Conservation (phyloP, 1,284 basidiomycete species). For the Macrocybe sp. region DNA sequence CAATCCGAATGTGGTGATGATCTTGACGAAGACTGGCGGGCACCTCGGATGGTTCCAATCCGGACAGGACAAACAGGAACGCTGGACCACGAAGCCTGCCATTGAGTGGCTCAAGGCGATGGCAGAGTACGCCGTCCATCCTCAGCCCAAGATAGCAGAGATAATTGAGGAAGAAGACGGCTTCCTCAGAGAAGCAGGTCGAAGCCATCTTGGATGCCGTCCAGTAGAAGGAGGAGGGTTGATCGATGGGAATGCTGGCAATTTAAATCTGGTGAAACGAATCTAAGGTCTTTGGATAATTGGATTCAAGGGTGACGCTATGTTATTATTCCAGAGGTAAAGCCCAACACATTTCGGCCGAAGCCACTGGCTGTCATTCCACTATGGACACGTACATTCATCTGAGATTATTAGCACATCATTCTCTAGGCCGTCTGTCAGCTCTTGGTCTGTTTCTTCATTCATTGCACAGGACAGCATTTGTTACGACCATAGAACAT, state of each 20-base stretch:
- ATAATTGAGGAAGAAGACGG: constrained; percentile 46
- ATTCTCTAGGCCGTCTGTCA: too few species aligned
- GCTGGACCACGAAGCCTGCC: constrained; percentile 70
- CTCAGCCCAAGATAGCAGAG: constrained; percentile 12
- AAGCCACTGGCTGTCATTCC: too few species aligned
- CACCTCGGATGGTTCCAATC: constrained; percentile 91
- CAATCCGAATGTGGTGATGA: constrained; percentile 65
- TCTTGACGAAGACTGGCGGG: constrained; percentile 75
- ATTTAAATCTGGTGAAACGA: neutral
- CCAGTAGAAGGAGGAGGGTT: constrained; percentile 29
- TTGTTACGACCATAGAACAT: too few species aligned
- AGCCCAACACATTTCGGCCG: neutral
- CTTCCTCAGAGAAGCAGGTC: constrained; percentile 48
- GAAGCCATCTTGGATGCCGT: constrained; percentile 41
- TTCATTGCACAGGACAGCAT: too few species aligned
- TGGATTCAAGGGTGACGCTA: neutral
- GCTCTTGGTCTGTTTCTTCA: too few species aligned
- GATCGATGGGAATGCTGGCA: constrained; percentile 26
- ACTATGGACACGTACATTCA: too few species aligned
- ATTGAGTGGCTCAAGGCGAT: constrained; percentile 66
- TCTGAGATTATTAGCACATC: too few species aligned
- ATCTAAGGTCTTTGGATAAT: neutral
- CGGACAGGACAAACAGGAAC: constrained; percentile 16
- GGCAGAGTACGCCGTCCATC: constrained; percentile 42
- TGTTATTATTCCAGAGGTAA: neutral